A percentile compares a stretch with the other conserved stretches of the same genome.
Conservation (phyloP, 805 yeast species). For the Lipomyces spencermartinsiae region DNA sequence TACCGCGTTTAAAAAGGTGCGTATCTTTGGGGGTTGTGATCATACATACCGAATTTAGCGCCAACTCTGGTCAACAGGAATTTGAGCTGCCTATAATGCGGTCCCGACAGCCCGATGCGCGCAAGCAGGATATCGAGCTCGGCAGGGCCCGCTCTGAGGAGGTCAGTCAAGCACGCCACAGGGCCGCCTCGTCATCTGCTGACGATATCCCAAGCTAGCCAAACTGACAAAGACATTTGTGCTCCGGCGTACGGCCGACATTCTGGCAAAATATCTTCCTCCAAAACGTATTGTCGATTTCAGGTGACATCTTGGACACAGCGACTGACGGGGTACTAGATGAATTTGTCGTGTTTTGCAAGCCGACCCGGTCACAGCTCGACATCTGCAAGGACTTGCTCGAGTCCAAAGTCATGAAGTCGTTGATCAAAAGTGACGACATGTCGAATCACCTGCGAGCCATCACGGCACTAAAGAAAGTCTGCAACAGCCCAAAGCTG, state of each 20-base stretch:
- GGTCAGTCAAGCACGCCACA: constrained; percentile 3
- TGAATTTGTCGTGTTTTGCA: constrained; percentile 77
- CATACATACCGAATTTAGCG: background rate
- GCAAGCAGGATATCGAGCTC: constrained; percentile 53
- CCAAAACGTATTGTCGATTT: constrained; percentile 52
- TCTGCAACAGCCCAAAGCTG: constrained; percentile 82
- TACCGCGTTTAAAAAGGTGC: constrained; percentile 48
- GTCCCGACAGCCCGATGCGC: constrained; percentile 70
- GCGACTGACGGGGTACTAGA: constrained; percentile 41
- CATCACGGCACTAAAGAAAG: constrained; percentile 76
- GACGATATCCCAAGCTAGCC: constrained; percentile 50
- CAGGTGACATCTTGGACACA: background rate
- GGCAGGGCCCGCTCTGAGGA: constrained; percentile 72
- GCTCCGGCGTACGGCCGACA: constrained; percentile 71
- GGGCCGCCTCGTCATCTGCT: background rate
- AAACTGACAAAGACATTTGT: constrained; percentile 68
- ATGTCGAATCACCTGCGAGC: constrained; percentile 59
- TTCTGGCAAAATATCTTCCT: constrained; percentile 64
- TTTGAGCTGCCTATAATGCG: constrained; percentile 73
- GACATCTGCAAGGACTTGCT: constrained; percentile 60
- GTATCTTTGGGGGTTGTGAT: too few species aligned
- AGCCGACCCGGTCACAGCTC: constrained; percentile 70
- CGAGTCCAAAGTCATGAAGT: constrained; percentile 45
- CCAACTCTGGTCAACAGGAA: constrained; percentile 44
- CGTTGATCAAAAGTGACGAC: constrained; percentile 45